phyloP scores from a whole-genome alignment of 2,329 filamentous ascomycete species.

The Monascus ruber region DNA sequence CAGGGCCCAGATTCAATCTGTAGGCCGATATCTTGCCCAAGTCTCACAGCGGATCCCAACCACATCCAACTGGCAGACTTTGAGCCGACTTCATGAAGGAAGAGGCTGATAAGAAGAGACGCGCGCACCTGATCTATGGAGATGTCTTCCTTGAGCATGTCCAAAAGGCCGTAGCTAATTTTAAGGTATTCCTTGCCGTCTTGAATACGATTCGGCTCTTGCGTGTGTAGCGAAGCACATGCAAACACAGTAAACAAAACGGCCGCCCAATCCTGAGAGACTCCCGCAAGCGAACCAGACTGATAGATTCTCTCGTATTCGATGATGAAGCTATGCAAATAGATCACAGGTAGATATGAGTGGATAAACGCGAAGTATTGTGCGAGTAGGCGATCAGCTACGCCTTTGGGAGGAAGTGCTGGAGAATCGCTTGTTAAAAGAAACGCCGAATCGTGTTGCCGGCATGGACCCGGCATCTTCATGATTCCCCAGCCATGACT shows the following conservation, averaged over 20 bases:
- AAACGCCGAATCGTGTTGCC: constrained; percentile 40
- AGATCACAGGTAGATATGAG: constrained; percentile 69
- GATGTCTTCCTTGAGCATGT: constrained; percentile 72
- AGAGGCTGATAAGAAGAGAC: constrained; percentile 63
- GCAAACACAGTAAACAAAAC: constrained; percentile 76
- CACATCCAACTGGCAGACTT: constrained; percentile 78
- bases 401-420: constrained; percentile 56
- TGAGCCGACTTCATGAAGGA: constrained; percentile 73
- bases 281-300: constrained; percentile 47
- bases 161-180: constrained; percentile 55
- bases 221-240: constrained; percentile 64
- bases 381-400: constrained; percentile 60
- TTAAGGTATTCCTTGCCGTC: constrained; percentile 60
- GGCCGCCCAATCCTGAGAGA: constrained; percentile 60
- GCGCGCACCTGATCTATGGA: constrained; percentile 64
- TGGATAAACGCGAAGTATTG: constrained; percentile 70
- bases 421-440: constrained; percentile 46
- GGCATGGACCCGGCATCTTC: constrained; percentile 61
- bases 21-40: constrained; percentile 73
- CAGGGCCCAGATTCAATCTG: constrained; percentile 64
- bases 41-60: constrained; percentile 67
- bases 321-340: constrained; percentile 73
- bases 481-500: constrained; percentile 67
- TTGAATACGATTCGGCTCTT: constrained; percentile 44
- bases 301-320: constrained; percentile 69